A percentile compares a stretch with the other conserved stretches of the same genome.
Conservation (phyloP, 1,284 basidiomycete species). For the Athelia sp. region DNA sequence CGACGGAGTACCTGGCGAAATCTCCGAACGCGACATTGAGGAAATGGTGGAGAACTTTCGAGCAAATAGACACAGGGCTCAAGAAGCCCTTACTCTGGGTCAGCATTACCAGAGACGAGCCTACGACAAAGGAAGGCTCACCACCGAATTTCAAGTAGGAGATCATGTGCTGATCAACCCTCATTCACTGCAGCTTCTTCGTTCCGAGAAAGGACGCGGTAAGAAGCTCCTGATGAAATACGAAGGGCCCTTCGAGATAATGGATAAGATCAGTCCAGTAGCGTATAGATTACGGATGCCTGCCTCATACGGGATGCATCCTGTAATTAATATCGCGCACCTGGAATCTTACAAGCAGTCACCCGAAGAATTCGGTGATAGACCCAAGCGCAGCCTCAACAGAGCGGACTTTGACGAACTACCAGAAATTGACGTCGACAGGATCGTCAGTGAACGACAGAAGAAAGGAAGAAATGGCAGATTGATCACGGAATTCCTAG, state of each 20-base stretch:
- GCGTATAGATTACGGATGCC: conserved; percentile 22
- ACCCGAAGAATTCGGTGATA: conserved; percentile 11
- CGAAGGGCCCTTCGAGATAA: conserved; percentile 28
- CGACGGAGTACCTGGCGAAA: conserved; percentile 3
- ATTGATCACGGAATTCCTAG: conserved; percentile 6
- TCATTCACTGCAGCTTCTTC: conserved; percentile 18
- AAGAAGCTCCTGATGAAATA: conserved; percentile 23
- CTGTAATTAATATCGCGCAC: conserved; percentile 25
- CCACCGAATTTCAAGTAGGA: conserved; percentile 16
- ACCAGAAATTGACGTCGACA: conserved; percentile 17
- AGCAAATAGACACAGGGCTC: conserved; percentile 11
- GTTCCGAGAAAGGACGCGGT: conserved; percentile 20
- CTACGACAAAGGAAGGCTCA: conserved; percentile 14
- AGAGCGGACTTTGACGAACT: not conserved
- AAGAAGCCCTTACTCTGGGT: conserved; percentile 17
- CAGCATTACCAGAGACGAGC: conserved; percentile 15
- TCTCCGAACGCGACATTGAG: conserved; percentile 3
- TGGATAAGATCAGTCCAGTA: conserved; percentile 18
- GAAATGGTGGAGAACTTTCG: conserved; percentile 15
- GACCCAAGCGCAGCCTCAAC: conserved; percentile 7
- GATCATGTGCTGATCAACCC: conserved; percentile 25
- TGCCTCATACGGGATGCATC: conserved; percentile 18
- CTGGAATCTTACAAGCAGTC: conserved; percentile 15
- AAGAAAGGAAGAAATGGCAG: conserved; percentile 6
- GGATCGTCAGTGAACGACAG: conserved; percentile 9